phyloP scores from a whole-genome alignment of 192 early-diverging fungal genomes.

The Linnemannia elongata region DNA sequence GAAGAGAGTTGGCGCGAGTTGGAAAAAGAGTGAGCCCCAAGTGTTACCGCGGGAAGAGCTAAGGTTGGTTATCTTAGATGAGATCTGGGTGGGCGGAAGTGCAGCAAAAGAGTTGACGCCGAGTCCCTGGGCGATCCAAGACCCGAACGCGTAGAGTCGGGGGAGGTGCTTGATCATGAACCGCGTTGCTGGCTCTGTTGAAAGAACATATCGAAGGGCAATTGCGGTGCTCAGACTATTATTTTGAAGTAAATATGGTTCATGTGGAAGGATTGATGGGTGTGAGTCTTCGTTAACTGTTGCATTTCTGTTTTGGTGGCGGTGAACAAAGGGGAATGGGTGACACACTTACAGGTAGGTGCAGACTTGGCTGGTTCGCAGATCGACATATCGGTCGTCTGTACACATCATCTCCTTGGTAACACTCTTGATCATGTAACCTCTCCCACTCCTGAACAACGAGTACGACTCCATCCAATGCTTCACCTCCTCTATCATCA shows the following conservation, averaged over 20 bases:
- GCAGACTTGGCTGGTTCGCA: slow-evolving; percentile 3
- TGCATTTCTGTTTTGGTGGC: not conserved
- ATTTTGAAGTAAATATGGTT: not conserved
- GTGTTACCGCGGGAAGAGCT: not conserved
- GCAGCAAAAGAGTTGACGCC: not conserved
- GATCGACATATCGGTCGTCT: not conserved
- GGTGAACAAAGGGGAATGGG: not conserved
- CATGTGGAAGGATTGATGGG: not conserved
- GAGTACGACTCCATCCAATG: slow-evolving; percentile 21
- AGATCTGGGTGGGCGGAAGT: not conserved
- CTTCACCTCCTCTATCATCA: slow-evolving; percentile 11
- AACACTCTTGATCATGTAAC: not conserved
- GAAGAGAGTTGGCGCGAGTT: slow-evolving; percentile 20
- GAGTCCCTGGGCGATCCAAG: not conserved
- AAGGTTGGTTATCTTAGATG: not conserved
- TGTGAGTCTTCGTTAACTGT: not conserved
- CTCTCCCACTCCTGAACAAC: slow-evolving; percentile 7
- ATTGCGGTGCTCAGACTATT: slow-evolving; percentile 14
- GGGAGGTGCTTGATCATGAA: not conserved
- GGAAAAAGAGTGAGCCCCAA: slow-evolving; percentile 12
- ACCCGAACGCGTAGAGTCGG: not conserved
- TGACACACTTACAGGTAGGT: slow-evolving; percentile 22
- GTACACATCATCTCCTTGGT: not conserved
- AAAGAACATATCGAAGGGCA: slow-evolving; percentile 13
- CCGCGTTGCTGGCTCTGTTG: slow-evolving; percentile 1